A percentile compares a stretch with the other conserved stretches of the same genome.
Conservation (phyloP, 164 flowering plant species). For the Vitis rotundifolia region DNA sequence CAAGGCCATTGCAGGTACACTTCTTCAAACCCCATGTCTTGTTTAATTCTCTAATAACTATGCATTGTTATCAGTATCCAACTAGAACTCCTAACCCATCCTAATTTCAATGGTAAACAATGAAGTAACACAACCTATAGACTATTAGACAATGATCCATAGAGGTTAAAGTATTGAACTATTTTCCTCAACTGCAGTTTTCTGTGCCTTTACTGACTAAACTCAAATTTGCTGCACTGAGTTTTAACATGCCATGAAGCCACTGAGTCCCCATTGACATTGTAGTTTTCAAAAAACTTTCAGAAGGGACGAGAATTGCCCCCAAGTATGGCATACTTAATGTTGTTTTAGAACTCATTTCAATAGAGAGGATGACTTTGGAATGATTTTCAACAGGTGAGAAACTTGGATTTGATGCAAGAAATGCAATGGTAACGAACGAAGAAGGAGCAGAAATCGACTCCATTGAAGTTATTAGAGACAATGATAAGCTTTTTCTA, state of each 20-base stretch:
- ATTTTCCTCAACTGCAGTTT: too few relatives aligned
- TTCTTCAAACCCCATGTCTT: not conserved
- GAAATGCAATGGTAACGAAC: slow-evolving; percentile 46
- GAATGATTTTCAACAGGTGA: slow-evolving; percentile 40
- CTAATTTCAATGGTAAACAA: not conserved
- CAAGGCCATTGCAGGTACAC: slow-evolving; percentile 71
- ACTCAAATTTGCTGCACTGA: too few relatives aligned
- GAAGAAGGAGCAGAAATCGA: slow-evolving; percentile 87
- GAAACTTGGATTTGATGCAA: slow-evolving; percentile 66
- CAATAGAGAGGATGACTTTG: too few relatives aligned
- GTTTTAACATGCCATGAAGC: too few relatives aligned
- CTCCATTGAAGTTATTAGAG: slow-evolving; percentile 78
- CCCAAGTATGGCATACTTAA: not conserved
- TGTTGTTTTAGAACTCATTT: not conserved
- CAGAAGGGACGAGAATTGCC: too few relatives aligned
- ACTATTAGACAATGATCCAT: too few relatives aligned
- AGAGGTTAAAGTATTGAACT: too few relatives aligned
- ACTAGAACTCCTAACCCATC: not conserved
- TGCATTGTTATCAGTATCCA: too few relatives aligned
- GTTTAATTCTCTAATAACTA: not conserved
- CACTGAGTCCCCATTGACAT: too few relatives aligned
- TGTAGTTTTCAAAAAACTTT: too few relatives aligned
- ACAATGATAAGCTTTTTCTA: slow-evolving; percentile 75
- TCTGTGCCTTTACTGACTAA: too few relatives aligned
- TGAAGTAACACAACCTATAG: too few relatives aligned